A percentile compares a stretch with the other conserved stretches of the same genome.
Conservation (phyloP, 805 yeast species). For the Barnettozyma vustinii region DNA sequence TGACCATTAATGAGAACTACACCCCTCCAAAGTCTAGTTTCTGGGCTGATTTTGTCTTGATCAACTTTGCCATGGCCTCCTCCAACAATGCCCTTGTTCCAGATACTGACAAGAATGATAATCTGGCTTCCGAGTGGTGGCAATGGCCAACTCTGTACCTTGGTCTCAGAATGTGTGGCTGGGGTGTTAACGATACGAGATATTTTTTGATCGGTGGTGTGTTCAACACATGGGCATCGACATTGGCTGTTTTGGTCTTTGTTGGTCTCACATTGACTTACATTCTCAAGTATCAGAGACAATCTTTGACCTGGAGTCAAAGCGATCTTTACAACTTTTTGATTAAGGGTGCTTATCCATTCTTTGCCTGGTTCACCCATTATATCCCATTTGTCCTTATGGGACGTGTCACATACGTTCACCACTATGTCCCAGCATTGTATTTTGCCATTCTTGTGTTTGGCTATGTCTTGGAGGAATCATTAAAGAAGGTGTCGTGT, state of each 20-base stretch:
- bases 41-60: slow-evolving; percentile 65
- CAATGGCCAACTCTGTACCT: slow-evolving; percentile 76
- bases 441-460: slow-evolving; percentile 83
- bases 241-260: slow-evolving; percentile 48
- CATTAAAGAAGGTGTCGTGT: slow-evolving; percentile 17
- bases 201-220: slow-evolving; percentile 73
- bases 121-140: slow-evolving; percentile 70
- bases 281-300: slow-evolving; percentile 67
- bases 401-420: slow-evolving; percentile 97
- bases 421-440: slow-evolving; percentile 92
- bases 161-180: slow-evolving; percentile 73
- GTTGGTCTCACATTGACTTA: slow-evolving; percentile 34
- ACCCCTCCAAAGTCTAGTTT: slow-evolving; percentile 65
- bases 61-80: slow-evolving; percentile 83
- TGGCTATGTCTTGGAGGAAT: slow-evolving; percentile 28
- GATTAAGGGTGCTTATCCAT: slow-evolving; percentile 76
- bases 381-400: slow-evolving; percentile 83
- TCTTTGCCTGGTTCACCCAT: slow-evolving; percentile 87
- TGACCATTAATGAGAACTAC: slow-evolving; percentile 47
- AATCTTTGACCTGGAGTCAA: slow-evolving; percentile 40
- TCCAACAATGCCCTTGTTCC: slow-evolving; percentile 78
- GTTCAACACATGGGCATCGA: slow-evolving; percentile 70
- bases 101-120: slow-evolving; percentile 67
- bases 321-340: slow-evolving; percentile 36
- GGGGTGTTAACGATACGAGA: slow-evolving; percentile 52